A percentile compares a stretch with the other conserved stretches of the same genome.
These are phyloP conservation scores for Fragilaria crotonensis DNA, from an alignment of 108 stramenopile species.

Conservation along the genomic window DNA sequence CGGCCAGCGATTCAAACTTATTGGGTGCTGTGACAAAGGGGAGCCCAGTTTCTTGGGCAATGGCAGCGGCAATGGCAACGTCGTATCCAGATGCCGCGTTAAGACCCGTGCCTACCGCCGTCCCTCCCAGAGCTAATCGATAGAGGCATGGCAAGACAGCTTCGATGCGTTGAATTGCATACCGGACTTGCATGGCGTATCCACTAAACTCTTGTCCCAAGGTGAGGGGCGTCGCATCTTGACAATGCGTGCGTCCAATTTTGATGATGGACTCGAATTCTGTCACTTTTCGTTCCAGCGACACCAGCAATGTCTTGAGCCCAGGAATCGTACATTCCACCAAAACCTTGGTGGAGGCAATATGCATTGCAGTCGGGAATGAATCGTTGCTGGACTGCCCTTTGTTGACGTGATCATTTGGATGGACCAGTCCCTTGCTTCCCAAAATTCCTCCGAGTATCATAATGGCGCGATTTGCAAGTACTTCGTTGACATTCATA, in stretches of 20 bases:
- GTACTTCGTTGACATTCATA: conserved; percentile 99
- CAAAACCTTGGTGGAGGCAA: conserved; percentile 73
- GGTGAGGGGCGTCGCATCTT: conserved; percentile 98
- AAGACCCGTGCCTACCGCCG: conserved; percentile 96
- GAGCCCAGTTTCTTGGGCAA: conserved; percentile 84
- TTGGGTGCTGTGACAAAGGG: conserved; percentile 94
- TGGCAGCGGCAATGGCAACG: conserved; percentile 77
- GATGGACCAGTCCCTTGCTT: conserved; percentile 87
- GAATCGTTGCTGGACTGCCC: conserved; percentile 93
- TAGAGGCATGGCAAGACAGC: conserved; percentile 58
- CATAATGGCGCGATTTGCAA: conserved; percentile 95
- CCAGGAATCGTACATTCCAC: conserved; percentile 72
- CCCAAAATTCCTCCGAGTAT: conserved; percentile 88
- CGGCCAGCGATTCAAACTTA: conserved; percentile 96
- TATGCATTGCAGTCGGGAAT: conserved; percentile 98
- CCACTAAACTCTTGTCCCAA: conserved; percentile 97
- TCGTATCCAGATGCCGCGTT: conserved; percentile 92
- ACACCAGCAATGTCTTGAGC: conserved; percentile 49
- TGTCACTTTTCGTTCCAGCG: conserved; percentile 59
- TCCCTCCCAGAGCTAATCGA: conserved; percentile 95
- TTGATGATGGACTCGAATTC: conserved; percentile 88
- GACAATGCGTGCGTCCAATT: conserved; percentile 97
- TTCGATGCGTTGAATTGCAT: conserved; percentile 78
- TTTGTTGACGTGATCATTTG: conserved; percentile 98
- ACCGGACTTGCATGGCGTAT: conserved; percentile 90